Evolutionary conservation across 2,329 filamentous ascomycete species (phyloP).

Genomic region (Cordyceps cicadae): DNA sequence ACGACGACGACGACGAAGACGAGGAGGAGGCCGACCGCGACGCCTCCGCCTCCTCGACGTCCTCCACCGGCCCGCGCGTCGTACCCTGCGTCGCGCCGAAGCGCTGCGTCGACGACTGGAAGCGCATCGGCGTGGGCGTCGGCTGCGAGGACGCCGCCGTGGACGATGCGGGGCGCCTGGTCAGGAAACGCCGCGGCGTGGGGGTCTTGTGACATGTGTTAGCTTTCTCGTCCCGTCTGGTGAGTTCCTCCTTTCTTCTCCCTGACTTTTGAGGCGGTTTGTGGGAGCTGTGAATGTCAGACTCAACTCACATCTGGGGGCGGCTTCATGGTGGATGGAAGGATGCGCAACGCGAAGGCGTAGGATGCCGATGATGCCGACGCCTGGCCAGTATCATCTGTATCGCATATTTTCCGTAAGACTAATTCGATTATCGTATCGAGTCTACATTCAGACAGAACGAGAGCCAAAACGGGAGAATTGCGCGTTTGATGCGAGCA

Average conservation of each 20-base stretch:
- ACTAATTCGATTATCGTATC: background rate
- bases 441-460: background rate
- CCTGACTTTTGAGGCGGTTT: no score
- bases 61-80: constrained; percentile 11
- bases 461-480: background rate
- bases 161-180: constrained; percentile 27
- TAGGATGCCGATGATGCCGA: background rate
- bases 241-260: no score
- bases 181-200: constrained; percentile 31
- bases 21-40: background rate
- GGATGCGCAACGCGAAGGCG: background rate
- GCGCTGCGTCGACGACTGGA: constrained; percentile 31
- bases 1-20: background rate
- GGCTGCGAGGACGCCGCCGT: constrained; percentile 24
- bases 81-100: constrained; percentile 26
- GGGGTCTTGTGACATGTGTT: constrained; percentile 25
- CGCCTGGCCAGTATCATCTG: background rate
- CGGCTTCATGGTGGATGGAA: background rate
- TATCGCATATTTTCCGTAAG: background rate
- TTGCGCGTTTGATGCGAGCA: background rate
- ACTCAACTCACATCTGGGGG: background rate
- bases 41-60: constrained; percentile 26
- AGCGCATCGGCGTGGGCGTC: constrained; percentile 23
- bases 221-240: background rate
- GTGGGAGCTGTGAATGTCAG: background rate